Evolutionary conservation across 495 filamentous ascomycete species (phyloP).

Genomic region (Penicillium silybi): DNA sequence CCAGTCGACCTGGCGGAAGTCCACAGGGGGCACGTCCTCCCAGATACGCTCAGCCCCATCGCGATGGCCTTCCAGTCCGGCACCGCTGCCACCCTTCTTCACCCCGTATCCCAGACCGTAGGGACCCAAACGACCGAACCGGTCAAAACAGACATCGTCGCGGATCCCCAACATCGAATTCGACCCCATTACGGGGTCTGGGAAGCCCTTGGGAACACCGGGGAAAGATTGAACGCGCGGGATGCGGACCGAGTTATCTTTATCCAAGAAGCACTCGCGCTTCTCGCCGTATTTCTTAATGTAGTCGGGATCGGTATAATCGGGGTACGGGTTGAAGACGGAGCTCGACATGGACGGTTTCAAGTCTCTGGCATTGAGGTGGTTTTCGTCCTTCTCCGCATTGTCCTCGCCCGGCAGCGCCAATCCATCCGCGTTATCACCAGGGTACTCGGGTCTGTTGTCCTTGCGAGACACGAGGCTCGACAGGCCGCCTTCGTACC

Average conservation of each 20-base stretch:
- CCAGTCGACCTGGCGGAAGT: slow-evolving; percentile 73
- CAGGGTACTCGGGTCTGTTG: slow-evolving; percentile 76
- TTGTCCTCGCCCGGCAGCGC: slow-evolving; percentile 11
- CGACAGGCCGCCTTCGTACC: slow-evolving; percentile 81
- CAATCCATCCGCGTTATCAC: slow-evolving; percentile 31
- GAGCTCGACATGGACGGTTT: slow-evolving; percentile 43
- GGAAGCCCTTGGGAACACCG: slow-evolving; percentile 76
- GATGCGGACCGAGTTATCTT: slow-evolving; percentile 54
- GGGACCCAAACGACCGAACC: slow-evolving; percentile 80
- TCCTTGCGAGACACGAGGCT: slow-evolving; percentile 57
- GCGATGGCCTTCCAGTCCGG: slow-evolving; percentile 73
- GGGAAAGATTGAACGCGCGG: slow-evolving; percentile 66
- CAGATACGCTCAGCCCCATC: slow-evolving; percentile 73
- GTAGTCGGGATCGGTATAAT: slow-evolving; percentile 60
- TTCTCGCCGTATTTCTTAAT: slow-evolving; percentile 57
- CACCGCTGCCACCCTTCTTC: slow-evolving; percentile 73
- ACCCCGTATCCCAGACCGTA: slow-evolving; percentile 85
- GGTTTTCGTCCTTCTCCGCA: slow-evolving; percentile 21
- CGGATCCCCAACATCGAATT: slow-evolving; percentile 75
- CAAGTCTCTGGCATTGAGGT: slow-evolving; percentile 20
- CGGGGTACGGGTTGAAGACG: slow-evolving; percentile 64
- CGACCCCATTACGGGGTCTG: slow-evolving; percentile 75
- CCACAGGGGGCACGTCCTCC: slow-evolving; percentile 62
- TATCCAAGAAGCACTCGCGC: slow-evolving; percentile 73
- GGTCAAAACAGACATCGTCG: slow-evolving; percentile 90